Conservation (phyloP, 352 stramenopile genomes). For the Phytopythium chamaehyphon region DNA sequence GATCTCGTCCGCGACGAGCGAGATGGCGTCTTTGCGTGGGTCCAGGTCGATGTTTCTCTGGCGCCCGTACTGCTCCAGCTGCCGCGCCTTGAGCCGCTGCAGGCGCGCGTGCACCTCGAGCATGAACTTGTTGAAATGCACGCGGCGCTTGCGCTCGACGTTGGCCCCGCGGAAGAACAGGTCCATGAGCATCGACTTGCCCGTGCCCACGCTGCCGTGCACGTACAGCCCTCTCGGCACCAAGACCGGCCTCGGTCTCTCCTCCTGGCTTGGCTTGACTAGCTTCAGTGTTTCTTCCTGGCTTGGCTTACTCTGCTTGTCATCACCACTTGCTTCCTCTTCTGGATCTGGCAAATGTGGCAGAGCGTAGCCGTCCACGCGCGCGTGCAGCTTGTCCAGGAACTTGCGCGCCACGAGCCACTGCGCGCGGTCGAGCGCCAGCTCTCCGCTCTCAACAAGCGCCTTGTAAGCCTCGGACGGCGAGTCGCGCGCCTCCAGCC, state of each 20-base stretch:
- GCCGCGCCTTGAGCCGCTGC: slow-evolving; percentile 86
- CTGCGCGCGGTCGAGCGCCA: slow-evolving; percentile 32
- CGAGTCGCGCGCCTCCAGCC: background rate
- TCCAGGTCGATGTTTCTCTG: slow-evolving; percentile 86
- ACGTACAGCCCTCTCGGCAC: slow-evolving; percentile 92
- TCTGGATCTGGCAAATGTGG: slow-evolving; percentile 18
- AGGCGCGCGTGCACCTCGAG: slow-evolving; percentile 93
- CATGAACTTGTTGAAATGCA: slow-evolving; percentile 99
- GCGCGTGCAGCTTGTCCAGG: slow-evolving; percentile 60
- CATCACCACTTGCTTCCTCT: background rate
- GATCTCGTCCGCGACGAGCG: slow-evolving; percentile 82
- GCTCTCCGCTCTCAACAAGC: slow-evolving; percentile 15
- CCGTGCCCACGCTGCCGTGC: slow-evolving; percentile 92
- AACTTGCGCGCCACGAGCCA: slow-evolving; percentile 24
- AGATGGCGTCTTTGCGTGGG: slow-evolving; percentile 63
- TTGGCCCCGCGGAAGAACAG: slow-evolving; percentile 83
- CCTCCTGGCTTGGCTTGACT: background rate
- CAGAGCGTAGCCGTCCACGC: slow-evolving; percentile 46
- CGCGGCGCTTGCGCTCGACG: slow-evolving; percentile 75
- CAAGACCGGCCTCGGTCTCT: slow-evolving; percentile 20
- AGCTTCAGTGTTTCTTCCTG: slow-evolving; percentile 1
- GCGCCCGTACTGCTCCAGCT: slow-evolving; percentile 72
- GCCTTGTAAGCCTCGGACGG: slow-evolving; percentile 31
- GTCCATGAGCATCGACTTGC: slow-evolving; percentile 98
- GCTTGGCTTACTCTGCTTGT: background rate